Base-by-base conservation (phyloP, 2,329 filamentous ascomycete species). In the Nemania sp. region DNA sequence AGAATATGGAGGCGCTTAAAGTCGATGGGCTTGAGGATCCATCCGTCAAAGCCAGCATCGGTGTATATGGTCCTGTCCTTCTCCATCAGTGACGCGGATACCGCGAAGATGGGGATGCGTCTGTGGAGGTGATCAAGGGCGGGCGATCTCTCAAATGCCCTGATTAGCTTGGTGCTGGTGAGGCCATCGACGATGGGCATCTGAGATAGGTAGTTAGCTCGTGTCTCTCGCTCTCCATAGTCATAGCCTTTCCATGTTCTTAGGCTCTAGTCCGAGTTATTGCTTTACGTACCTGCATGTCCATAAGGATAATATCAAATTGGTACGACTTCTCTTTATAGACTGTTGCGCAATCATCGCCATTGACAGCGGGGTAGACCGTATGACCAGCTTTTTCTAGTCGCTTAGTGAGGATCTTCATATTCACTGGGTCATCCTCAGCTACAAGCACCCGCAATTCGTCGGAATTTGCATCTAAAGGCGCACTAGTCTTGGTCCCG, bases 161-260 rank as follows among this genome's bases (percentile, higher is more conserved):
- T 86, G 69, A 97, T 97, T 86, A 93, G 91, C 79, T 93, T 94
- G 0, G 93, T 92, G 18, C 93, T 93, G 2, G 87, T 89, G 27
- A 94, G 85, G 15, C 94, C 94, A 76, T 97, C 93, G 4, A 97
- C 92, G 35, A 97, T 96, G 20, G 94, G 93, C 94, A 97, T 97
- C 93, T 97, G 62, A 1, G 18, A 22, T 1, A 7, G 51, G 54
- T 54, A 13, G 22, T 71, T 60, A 71, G 64, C 45, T 52, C 24
- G 13, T 22, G 8, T n/a, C 20, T 32, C 13, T 29, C 11, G 18
- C 18, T n/a, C 20, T 20, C 41, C 18, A 3, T 20, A 15, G 4
- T 29, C 24, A 2, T 41, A 15, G 38, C 18, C 18, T 10, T 10
- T 35, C 26, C 11, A 41, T 41, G 15, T 41, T 41, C 18, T 15